Base-by-base conservation (phyloP, 352 stramenopile species). In the Globisporangium carolinianum region DNA sequence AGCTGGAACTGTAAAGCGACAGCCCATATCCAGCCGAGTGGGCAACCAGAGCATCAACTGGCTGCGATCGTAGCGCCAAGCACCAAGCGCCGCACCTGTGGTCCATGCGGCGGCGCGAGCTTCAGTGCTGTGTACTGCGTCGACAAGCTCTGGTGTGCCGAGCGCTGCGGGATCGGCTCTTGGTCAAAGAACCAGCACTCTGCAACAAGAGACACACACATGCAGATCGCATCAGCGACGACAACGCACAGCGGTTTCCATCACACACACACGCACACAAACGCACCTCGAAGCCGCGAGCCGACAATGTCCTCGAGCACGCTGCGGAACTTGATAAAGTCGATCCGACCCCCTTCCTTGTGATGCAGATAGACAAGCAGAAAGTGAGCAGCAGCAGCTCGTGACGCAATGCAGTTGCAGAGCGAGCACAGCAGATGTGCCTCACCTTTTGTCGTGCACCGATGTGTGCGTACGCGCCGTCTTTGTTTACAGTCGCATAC, bases 101-200 rank as follows among this genome's bases (percentile, higher is more conserved):
- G 84, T n/a, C 84, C 84, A 41, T 80, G 65, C 14, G 84, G 84
- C 51, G 75, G 75, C 4, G 80, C 82, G 24, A 86, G 72, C 62
- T 94, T 94, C 37, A 94, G 66, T 36, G 61, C 63, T 37, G 78
- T 79, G 63, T 89, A 89, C 51, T 86, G 67, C 11, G 65, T 60
- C 7, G 75, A 67, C 15, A 69, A 48, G 6, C 56, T 59, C 41
- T 83, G 74, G 39, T 70, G 64, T 7, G 61, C 47, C 1, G 69
- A 78, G 39, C 69, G 76, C 57, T 73, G 65, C 18, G 57, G 38
- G 41, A 78, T 73, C 4, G 73, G 78, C 43, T 90, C 86, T 18
- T 94, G 84, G 46, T 92, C 83, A 58, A 94, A 94, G 58, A 87
- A 92, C 84, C 84, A 94, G 70, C 84, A 91, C 68, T 94, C 84